Evolutionary conservation across 345 rosid genomes (phyloP).

Genomic region (Corymbia maculata): DNA sequence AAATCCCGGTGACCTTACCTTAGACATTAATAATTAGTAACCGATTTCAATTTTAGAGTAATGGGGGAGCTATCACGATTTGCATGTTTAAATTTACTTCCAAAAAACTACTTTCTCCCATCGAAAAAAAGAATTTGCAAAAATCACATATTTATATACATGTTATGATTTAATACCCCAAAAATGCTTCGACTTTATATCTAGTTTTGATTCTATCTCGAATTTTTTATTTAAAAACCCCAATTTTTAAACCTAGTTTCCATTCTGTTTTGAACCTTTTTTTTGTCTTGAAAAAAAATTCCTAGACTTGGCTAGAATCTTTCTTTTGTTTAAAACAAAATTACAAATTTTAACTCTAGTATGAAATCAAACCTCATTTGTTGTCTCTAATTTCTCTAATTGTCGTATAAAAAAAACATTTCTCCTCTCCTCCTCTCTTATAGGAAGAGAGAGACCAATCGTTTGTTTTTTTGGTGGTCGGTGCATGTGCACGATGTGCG

Average conservation of each 20-base stretch:
- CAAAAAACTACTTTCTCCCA: not conserved
- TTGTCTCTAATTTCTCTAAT: no score
- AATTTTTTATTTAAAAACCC: no score
- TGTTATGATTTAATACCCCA: no score
- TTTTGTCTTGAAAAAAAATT: not conserved
- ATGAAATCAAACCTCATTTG: no score
- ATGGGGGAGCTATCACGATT: not conserved
- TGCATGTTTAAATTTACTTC: not conserved
- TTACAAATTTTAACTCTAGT: not conserved
- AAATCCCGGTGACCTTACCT: not conserved
- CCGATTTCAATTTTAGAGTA: not conserved
- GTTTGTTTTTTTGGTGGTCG: no score
- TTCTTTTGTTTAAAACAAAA: no score
- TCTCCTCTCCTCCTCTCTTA: no score
- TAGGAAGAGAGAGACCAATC: no score
- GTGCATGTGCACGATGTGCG: no score
- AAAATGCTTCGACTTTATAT: no score
- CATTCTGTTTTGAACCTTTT: accelerated
- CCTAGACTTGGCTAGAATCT: not conserved
- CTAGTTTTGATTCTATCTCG: accelerated
- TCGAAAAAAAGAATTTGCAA: not conserved
- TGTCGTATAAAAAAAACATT: no score
- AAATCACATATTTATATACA: accelerated
- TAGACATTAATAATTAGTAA: not conserved
- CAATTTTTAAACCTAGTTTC: not conserved